Conservation (phyloP, 495 filamentous ascomycete species). For the Penicillium coprophilum region DNA sequence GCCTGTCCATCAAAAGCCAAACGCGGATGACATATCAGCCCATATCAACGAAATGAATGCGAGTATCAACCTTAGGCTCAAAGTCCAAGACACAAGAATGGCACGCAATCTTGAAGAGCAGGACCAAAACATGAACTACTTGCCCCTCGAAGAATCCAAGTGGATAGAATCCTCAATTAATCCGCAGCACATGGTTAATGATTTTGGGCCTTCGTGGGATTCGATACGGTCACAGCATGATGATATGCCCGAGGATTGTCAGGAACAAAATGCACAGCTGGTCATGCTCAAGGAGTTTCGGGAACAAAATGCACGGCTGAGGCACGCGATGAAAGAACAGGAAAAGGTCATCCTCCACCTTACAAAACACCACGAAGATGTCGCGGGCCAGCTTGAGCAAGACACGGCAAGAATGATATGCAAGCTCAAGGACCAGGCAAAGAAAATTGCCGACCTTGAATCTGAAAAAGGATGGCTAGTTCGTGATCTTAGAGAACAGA, state of each 20-base stretch:
- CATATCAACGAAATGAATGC: neutral
- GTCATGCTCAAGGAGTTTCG: neutral
- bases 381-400: no score
- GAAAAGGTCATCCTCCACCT: neutral
- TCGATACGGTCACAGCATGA: no score
- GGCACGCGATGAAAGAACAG: neutral
- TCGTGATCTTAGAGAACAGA: neutral
- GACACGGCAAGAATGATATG: neutral
- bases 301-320: neutral
- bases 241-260: neutral
- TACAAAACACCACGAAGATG: neutral
- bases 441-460: neutral
- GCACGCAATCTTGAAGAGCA: neutral
- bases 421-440: neutral
- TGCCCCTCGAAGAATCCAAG: neutral
- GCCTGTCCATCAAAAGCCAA: neutral
- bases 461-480: neutral
- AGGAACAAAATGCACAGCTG: neutral
- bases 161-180: neutral
- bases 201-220: neutral
- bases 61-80: neutral
- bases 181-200: neutral
- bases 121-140: neutral
- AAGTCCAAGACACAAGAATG: neutral
- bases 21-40: neutral